Base-by-base conservation (phyloP, 495 filamentous ascomycete species). In the Tuber umbilicatum region DNA sequence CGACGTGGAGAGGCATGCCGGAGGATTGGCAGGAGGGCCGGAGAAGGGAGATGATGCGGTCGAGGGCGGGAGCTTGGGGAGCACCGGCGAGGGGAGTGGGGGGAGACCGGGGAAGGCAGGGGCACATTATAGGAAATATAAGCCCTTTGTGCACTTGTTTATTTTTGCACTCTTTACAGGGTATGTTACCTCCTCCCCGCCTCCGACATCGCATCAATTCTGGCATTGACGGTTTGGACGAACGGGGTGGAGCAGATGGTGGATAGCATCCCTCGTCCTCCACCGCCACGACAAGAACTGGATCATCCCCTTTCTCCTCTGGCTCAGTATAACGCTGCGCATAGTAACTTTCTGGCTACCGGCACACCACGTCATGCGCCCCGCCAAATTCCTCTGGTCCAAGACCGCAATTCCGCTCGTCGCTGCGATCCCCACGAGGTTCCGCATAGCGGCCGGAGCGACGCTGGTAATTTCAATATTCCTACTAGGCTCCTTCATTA, bases 301-400 rank as follows among this genome's bases (percentile, higher is more conserved):
- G 94, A 77, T 97, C 77, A 89, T 94, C 43, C 93, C 94, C 12
- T 94, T 94, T 84, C 87, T 97, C 55, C 74, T 97, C 23, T 97
- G 90, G 83, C 88, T 97, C 55, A 87, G 84, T 73, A 90, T 97
- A 78, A 88, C 87, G 12, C 83, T 96, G 74, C 90, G 94, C 7
- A 83, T 96, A 68, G 78, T 96, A 76, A 90, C 89, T 83, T 87
- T 92, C 80, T 90, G 92, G 79, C 83, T 96, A 17, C 91, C 92
- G 0, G 87, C 90, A 75, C 85, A 85, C 43, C 86, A 92, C 75
- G 79, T 91, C 74, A 89, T 89, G 75, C 86, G 82, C 73, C 92
- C 93, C 2, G 86, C 91, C 80, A 85, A 87, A 73, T 89, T 84
- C 27, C 77, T 90, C 42, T 97, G 93, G 92, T 84, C 84, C 40